Percentiles rank a stretch among this genome's conserved stretches.
phyloP scores from a whole-genome alignment of 306 rosid species.

The Sechiopsis laciniata region DNA sequence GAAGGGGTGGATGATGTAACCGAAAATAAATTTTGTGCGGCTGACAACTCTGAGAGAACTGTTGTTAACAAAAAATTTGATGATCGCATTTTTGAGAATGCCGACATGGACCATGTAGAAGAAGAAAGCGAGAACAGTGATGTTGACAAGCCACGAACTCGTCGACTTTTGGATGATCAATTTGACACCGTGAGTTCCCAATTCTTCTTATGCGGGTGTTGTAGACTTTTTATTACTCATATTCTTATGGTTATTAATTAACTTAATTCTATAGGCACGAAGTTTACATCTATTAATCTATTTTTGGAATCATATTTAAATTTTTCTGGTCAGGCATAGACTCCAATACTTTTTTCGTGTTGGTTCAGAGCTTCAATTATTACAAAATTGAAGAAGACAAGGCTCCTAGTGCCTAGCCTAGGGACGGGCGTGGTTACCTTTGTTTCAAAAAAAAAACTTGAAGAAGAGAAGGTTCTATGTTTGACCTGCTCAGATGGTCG shows the following conservation, averaged over 20 bases:
- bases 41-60: constrained; percentile 22
- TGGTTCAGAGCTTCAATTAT: background rate
- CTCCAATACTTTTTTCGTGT: background rate
- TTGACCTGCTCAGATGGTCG: no score
- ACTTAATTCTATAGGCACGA: background rate
- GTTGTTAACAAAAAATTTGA: constrained; percentile 15
- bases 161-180: constrained; percentile 68
- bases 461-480: no score
- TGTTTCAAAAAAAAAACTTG: no score
- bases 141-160: constrained; percentile 48
- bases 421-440: no score
- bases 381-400: no score
- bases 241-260: background rate
- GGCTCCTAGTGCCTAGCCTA: no score
- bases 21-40: constrained; percentile 13
- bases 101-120: constrained; percentile 3
- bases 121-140: background rate
- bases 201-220: background rate
- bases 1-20: constrained; percentile 26
- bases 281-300: background rate
- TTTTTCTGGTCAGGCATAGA: background rate
- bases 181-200: constrained; percentile 65
- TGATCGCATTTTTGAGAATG: constrained; percentile 25
- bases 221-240: background rate
- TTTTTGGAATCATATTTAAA: background rate